Evolutionary conservation across 208 protist genomes (phyloP).

Genomic region (Wallacemonas sp.): DNA sequence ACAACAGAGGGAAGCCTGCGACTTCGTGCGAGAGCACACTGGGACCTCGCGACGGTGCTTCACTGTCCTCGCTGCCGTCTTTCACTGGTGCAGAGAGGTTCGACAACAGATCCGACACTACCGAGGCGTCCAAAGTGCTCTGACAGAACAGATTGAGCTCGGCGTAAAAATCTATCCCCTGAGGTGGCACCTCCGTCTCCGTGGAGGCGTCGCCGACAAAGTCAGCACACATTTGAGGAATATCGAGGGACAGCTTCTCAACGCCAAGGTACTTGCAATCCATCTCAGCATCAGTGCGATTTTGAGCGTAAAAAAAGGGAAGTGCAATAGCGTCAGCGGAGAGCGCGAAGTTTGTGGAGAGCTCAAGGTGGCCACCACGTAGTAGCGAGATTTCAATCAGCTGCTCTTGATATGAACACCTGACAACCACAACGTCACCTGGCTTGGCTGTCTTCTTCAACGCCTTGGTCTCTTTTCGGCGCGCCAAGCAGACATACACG

Average conservation of each 20-base stretch:
- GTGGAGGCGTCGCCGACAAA: constrained; percentile 18
- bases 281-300: constrained; percentile 53
- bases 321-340: constrained; percentile 39
- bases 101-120: background rate
- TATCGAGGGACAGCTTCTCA: constrained; percentile 38
- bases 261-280: constrained; percentile 37
- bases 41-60: background rate
- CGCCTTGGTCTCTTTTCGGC: constrained; percentile 33
- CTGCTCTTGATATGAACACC: constrained; percentile 60
- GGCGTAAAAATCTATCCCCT: constrained; percentile 77
- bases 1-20: constrained; percentile 55
- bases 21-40: constrained; percentile 67
- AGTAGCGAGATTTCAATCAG: constrained; percentile 55
- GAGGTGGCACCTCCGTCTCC: constrained; percentile 26
- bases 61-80: too few species aligned
- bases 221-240: constrained; percentile 55
- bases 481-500: constrained; percentile 66
- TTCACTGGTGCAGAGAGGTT: constrained; percentile 1
- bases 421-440: constrained; percentile 63
- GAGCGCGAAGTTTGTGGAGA: constrained; percentile 55
- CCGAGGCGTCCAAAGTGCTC: constrained; percentile 22
- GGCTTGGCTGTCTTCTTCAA: constrained; percentile 61
- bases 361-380: constrained; percentile 44
- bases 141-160: constrained; percentile 81
- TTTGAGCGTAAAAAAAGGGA: constrained; percentile 65